Evolutionary conservation across 495 filamentous ascomycete species (phyloP), one percentile per base, ranked within the genome.

Genomic region (Terfezia boudieri): DNA sequence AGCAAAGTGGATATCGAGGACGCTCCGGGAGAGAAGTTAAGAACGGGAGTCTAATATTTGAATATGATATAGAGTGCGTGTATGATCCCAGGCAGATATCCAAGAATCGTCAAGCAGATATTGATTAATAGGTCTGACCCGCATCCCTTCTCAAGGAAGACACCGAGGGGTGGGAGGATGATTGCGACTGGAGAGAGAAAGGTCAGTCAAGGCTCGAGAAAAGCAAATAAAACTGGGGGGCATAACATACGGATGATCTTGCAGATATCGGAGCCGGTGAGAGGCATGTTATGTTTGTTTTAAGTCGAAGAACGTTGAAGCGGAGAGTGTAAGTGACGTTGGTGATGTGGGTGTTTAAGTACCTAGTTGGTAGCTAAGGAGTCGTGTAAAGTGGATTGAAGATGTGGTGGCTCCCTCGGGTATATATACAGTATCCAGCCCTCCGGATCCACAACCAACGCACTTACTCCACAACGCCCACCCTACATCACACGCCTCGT

Each of bases 31-130:
- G 26, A 7, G 26, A 32, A 4, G 26, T 32, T n/a, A 20, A 0
- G 20, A 20, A 32, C 38, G 50, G 20, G 8, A 17, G 9, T 43
- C 56, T 59, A 65, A 48, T 65, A 65, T 53, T 60, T 65, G 43
- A 65, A 65, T 50, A 65, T 65, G 51, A 65, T 64, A 51, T 65
- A 65, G 55, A 65, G 54, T 17, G 62, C 62, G 17, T 65, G 62
- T 20, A 64, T 57, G n/a, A 64, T 64, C 9, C 82, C 83, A 37
- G 83, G 83, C 55, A 87, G 73, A 71, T 80, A 87, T 66, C 81
- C 83, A 66, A 95, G 74, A 61, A 87, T 79, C 46, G 84, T 92
- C 67, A 94, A 71, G 61, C 84, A 74, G 70, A 93, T 81, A 74
- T 90, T 93, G 76, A 93, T 86, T 64, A 64, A 46, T 14, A 65